Conservation (phyloP, 1,139 yeast species). For the Oligophagozyma castellii region DNA sequence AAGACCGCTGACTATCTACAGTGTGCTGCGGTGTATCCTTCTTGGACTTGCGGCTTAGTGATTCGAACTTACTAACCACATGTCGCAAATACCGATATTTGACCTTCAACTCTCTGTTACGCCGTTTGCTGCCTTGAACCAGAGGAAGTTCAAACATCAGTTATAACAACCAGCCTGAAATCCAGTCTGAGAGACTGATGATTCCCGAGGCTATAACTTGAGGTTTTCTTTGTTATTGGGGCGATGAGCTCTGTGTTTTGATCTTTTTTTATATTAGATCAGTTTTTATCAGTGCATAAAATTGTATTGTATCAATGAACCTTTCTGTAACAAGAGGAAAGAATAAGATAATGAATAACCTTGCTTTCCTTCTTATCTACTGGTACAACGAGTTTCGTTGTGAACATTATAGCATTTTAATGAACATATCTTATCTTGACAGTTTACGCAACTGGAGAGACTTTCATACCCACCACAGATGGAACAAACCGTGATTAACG, state of each 20-base stretch:
- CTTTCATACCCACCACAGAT: slow-evolving; percentile 24
- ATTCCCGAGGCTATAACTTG: neutral
- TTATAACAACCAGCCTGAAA: too few species aligned
- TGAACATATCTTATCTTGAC: slow-evolving; percentile 23
- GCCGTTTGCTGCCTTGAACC: slow-evolving; percentile 7
- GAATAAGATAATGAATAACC: neutral
- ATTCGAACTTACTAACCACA: slow-evolving; percentile 12
- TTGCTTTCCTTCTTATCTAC: slow-evolving; percentile 1
- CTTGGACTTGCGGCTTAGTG: slow-evolving; percentile 7
- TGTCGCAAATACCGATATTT: slow-evolving; percentile 14
- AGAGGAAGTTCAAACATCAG: slow-evolving; percentile 22
- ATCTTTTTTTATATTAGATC: too few species aligned
- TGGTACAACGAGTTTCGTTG: slow-evolving; percentile 23
- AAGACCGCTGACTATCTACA: slow-evolving; percentile 5
- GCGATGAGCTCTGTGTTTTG: slow-evolving; percentile 2
- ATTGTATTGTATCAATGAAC: neutral
- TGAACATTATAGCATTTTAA: slow-evolving; percentile 21
- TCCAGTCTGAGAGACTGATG: neutral
- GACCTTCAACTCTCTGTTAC: slow-evolving; percentile 15
- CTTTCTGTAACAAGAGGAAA: neutral
- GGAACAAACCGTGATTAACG: slow-evolving; percentile 23
- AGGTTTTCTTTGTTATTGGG: slow-evolving; percentile 2
- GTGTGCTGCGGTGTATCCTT: slow-evolving; percentile 2
- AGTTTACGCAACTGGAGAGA: slow-evolving; percentile 22
- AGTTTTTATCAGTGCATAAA: too few species aligned